Percentiles rank a stretch among this genome's conserved stretches.
Evolutionary conservation across 139 green algal genomes (phyloP).

Genomic region (Zygnema circumcarinatum): DNA sequence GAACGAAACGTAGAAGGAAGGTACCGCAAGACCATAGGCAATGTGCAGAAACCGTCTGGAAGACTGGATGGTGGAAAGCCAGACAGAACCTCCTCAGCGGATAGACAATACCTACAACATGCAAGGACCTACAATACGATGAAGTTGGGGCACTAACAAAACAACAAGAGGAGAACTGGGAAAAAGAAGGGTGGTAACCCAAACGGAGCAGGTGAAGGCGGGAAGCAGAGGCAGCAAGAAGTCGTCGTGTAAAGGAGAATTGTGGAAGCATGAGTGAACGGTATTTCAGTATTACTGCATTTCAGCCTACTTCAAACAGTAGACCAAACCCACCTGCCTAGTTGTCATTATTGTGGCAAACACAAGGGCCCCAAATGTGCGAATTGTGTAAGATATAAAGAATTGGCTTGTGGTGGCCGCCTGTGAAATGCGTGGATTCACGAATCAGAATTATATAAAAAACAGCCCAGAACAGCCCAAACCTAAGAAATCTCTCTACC

Average conservation of each 20-base stretch:
- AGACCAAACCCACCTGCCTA: conserved; percentile 54
- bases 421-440: neutral
- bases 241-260: neutral
- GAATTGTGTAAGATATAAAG: conserved; percentile 85
- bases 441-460: neutral
- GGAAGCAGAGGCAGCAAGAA: neutral
- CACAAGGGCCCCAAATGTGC: conserved; percentile 79
- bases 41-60: no score
- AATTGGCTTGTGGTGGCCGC: conserved; percentile 71
- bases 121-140: no score
- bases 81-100: no score
- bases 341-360: conserved; percentile 96
- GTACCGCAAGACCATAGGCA: no score
- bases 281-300: neutral
- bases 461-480: neutral
- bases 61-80: no score
- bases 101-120: no score
- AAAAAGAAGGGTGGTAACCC: neutral
- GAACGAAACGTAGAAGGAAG: neutral
- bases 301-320: neutral
- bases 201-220: neutral
- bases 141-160: no score
- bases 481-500: neutral
- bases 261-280: neutral
- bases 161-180: no score